Percentiles rank a stretch among this genome's conserved stretches.
phyloP scores from a whole-genome alignment of 208 protist genomes.

The Trypanosoma vivax region DNA sequence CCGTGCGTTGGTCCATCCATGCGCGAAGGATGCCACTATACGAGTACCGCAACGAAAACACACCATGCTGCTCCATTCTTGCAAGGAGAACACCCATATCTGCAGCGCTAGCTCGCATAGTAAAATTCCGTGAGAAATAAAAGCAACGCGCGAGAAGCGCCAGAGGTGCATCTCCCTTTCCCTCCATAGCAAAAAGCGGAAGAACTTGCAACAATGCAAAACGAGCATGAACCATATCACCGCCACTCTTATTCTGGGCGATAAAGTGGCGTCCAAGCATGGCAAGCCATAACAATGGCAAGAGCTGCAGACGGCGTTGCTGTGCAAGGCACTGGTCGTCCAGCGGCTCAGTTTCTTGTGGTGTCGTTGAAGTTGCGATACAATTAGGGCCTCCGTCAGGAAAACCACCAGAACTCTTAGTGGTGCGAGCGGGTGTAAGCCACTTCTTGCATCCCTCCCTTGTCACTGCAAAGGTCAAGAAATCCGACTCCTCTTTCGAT shows the following conservation, averaged over 20 bases:
- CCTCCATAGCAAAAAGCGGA: slow-evolving; percentile 36
- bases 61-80: slow-evolving; percentile 9
- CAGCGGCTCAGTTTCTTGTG: neutral
- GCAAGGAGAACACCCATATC: slow-evolving; percentile 19
- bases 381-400: neutral
- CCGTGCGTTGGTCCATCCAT: slow-evolving; percentile 5
- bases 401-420: too few relatives aligned
- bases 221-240: slow-evolving; percentile 20
- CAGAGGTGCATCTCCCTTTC: slow-evolving; percentile 23
- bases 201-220: slow-evolving; percentile 34
- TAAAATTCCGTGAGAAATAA: neutral
- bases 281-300: slow-evolving; percentile 65
- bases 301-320: slow-evolving; percentile 57
- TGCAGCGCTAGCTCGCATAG: slow-evolving; percentile 4
- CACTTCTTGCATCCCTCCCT: slow-evolving; percentile 2
- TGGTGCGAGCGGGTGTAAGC: neutral
- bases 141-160: slow-evolving; percentile 25
- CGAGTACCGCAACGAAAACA: neutral
- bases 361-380: neutral
- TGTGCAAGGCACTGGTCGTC: slow-evolving; percentile 17
- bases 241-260: neutral
- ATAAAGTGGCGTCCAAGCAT: slow-evolving; percentile 28
- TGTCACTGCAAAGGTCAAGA: neutral
- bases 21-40: slow-evolving; percentile 5
- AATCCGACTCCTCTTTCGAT: neutral